Evolutionary conservation across 805 yeast species (phyloP).

Genomic region (Tetrapisispora arboricola): DNA sequence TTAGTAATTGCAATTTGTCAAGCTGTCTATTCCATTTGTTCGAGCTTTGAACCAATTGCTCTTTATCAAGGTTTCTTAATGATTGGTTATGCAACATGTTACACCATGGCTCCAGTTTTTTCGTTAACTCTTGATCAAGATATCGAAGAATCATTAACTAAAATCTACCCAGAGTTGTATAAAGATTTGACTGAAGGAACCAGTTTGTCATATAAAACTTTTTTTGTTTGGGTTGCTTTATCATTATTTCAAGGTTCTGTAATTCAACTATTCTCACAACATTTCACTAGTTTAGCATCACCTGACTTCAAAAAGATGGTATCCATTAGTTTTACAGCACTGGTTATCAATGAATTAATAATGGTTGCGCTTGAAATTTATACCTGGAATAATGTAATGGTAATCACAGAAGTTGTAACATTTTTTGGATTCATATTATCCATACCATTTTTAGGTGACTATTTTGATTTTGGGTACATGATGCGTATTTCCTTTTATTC

Average conservation of each 20-base stretch:
- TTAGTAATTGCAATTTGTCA: constrained; percentile 88
- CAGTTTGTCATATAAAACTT: constrained; percentile 76
- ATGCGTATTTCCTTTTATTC: constrained; percentile 50
- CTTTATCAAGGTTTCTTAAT: constrained; percentile 91
- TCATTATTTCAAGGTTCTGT: constrained; percentile 86
- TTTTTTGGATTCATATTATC: constrained; percentile 56
- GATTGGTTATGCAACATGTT: constrained; percentile 97
- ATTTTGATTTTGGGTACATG: constrained; percentile 64
- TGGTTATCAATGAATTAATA: constrained; percentile 73
- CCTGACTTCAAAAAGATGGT: constrained; percentile 63
- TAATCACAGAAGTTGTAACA: constrained; percentile 61
- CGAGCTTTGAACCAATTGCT: constrained; percentile 87
- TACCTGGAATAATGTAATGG: constrained; percentile 82
- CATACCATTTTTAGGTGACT: constrained; percentile 79
- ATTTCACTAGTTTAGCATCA: constrained; percentile 51
- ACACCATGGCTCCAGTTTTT: constrained; percentile 97
- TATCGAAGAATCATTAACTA: constrained; percentile 79
- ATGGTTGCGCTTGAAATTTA: constrained; percentile 92
- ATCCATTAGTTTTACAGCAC: constrained; percentile 70
- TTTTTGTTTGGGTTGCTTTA: constrained; percentile 82
- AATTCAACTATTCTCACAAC: constrained; percentile 75
- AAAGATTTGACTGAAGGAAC: constrained; percentile 84
- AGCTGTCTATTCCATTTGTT: constrained; percentile 80
- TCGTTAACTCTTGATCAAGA: constrained; percentile 86
- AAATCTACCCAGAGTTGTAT: constrained; percentile 87